These are phyloP conservation scores for Agastache rugosa DNA, from an alignment of 257 asterid genomes.

Conservation along the genomic window DNA sequence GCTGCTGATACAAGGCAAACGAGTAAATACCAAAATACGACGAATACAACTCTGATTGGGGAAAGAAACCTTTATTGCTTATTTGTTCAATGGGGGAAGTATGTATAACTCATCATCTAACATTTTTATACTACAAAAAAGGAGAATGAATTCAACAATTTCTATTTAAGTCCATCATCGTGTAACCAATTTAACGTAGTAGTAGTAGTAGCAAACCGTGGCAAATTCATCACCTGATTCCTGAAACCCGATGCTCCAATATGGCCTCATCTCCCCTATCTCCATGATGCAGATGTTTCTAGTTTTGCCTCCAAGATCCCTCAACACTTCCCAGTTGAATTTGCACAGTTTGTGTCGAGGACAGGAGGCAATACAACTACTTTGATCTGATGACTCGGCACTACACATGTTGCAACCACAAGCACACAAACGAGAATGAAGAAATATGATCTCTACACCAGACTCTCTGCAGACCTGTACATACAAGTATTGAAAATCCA, in stretches of 20 bases:
- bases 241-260: constrained; percentile 34
- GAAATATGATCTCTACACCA: constrained; percentile 52
- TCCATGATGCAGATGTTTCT: constrained; percentile 23
- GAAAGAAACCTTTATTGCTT: constrained; percentile 43
- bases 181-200: constrained; percentile 35
- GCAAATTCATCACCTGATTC: constrained; percentile 56
- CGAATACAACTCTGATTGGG: neutral
- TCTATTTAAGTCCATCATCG: constrained; percentile 31
- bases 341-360: constrained; percentile 30
- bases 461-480: constrained; percentile 59
- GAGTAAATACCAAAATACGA: constrained; percentile 11
- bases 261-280: constrained; percentile 35
- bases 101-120: constrained; percentile 49
- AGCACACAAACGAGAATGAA: constrained; percentile 56
- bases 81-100: constrained; percentile 48
- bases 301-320: constrained; percentile 4
- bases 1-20: constrained; percentile 9
- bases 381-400: constrained; percentile 45
- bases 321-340: constrained; percentile 19
- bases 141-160: constrained; percentile 45
- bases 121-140: constrained; percentile 49
- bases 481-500: constrained; percentile 46
- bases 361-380: constrained; percentile 41
- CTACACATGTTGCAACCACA: constrained; percentile 48
- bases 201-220: constrained; percentile 49